Evolutionary conservation across 441 rosid genomes (phyloP).

Genomic region (Arabidopsis hybrid): DNA sequence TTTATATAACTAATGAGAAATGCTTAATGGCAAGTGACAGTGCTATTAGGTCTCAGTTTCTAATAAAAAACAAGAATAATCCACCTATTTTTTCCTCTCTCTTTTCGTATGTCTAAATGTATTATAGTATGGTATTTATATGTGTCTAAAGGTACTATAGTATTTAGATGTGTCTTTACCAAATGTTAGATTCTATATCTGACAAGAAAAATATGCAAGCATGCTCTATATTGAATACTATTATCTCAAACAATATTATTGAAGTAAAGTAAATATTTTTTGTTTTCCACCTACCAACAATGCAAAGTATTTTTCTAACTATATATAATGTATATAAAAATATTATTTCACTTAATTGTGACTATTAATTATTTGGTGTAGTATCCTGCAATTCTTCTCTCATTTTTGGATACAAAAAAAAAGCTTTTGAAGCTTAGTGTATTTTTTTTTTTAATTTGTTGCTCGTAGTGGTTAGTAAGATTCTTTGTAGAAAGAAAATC

Average conservation of each 20-base stretch:
- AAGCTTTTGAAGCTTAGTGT: too few relatives aligned
- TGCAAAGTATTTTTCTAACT: too few relatives aligned
- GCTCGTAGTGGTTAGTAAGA: too few relatives aligned
- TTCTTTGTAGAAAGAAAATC: too few relatives aligned
- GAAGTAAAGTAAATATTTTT: neutral
- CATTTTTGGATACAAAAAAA: too few relatives aligned
- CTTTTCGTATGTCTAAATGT: neutral
- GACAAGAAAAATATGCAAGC: constrained; percentile 37
- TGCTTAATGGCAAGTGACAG: constrained; percentile 37
- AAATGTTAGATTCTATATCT: constrained; percentile 42
- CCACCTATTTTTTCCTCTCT: neutral
- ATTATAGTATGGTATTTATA: neutral
- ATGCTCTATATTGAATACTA: constrained; percentile 35
- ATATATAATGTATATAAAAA: too few relatives aligned
- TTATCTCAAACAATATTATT: neutral
- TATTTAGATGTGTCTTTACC: constrained; percentile 23
- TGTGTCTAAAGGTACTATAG: neutral
- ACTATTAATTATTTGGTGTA: too few relatives aligned
- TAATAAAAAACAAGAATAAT: constrained; percentile 31
- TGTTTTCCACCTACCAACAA: constrained; percentile 27
- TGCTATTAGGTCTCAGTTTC: constrained; percentile 31
- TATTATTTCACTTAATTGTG: too few relatives aligned
- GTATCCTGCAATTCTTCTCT: too few relatives aligned
- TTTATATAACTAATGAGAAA: constrained; percentile 27
- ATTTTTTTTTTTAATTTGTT: too few relatives aligned